Base-by-base conservation (phyloP, 1,139 yeast genomes). In the Kodamaea sp. region DNA sequence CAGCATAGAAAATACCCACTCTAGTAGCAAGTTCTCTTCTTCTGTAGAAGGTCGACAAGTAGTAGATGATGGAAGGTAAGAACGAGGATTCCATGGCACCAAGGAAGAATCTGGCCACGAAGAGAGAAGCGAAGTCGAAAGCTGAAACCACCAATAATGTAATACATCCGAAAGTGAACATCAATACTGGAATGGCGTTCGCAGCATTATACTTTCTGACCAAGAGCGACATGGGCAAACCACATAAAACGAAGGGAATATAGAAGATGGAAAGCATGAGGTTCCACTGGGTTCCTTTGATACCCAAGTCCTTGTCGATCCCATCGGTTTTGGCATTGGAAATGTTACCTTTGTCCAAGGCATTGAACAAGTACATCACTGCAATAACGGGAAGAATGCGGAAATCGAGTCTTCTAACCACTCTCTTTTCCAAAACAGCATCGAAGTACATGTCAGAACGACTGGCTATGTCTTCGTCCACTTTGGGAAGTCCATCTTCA, bases 401-500 rank as follows among this genome's bases (percentile, higher is more conserved):
- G 7, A 57, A 35, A 40, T 66, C 73, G 20, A 66, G 47, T 42
- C 66, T 66, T 24, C 63, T 46, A 21, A 60, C 51, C 12, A 64
- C 50, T 14, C 47, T 44, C 29, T 55, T 51, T 40, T 59, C 62
- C 20, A 58, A 43, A 4, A 25, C 29, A 8, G 44, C 42, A 30
- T 57, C 52, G 12, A 41, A 35, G 15, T 39, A 36, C n/a, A 33
- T 35, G n/a, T 41, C 39, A 21, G 29, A 34, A 21, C 45, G 27
- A 22, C 31, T 22, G 25, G 25, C 31, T 20, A 28, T 28, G 15
- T 34, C 40, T 4, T 11, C 15, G 4, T 26, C 34, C 11, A 19
- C 11, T 5, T 20, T 19, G 6, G 28, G 29, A n/a, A n/a, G n/a
- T 15, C 14, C 28, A 22, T n/a, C 22, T 13, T 15, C 31, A 11